phyloP scores from a whole-genome alignment of 192 early-diverging fungal species.

The Jimgerdemannia lactiflua region DNA sequence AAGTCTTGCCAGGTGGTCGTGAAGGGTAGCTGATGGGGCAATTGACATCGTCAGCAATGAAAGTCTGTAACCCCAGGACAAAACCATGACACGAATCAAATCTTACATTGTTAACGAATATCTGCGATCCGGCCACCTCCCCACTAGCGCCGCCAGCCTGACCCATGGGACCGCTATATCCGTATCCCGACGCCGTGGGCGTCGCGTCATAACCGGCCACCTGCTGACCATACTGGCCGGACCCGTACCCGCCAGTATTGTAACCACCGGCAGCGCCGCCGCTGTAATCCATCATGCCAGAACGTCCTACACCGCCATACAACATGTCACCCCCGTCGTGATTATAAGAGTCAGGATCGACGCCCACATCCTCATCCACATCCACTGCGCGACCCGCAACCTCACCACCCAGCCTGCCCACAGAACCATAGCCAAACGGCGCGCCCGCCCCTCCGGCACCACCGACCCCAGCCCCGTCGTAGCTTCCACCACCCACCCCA shows the following conservation, averaged over 20 bases:
- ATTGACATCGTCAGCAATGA: background rate
- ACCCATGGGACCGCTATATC: conserved; percentile 12
- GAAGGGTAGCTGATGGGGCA: conserved; percentile 42
- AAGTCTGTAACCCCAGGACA: background rate
- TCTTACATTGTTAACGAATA: conserved; percentile 43
- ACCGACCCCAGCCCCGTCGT: background rate
- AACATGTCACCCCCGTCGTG: background rate
- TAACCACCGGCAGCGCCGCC: conserved; percentile 16
- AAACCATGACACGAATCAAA: background rate
- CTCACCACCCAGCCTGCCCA: background rate
- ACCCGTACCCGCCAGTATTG: background rate
- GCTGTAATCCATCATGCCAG: conserved; percentile 22
- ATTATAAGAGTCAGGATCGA: conserved; percentile 14
- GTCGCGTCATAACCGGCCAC: background rate
- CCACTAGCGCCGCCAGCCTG: conserved; percentile 9
- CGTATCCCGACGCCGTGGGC: background rate
- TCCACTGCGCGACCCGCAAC: background rate
- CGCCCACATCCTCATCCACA: conserved; percentile 7
- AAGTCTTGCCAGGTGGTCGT: conserved; percentile 55
- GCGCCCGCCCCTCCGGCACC: background rate
- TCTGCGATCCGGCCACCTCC: conserved; percentile 28
- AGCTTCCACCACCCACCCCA: background rate
- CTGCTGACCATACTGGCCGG: background rate
- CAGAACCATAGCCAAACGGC: background rate
- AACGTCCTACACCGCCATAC: background rate